Base-by-base conservation (phyloP, 345 rosid genomes). In the Gossypium sturtianum region DNA sequence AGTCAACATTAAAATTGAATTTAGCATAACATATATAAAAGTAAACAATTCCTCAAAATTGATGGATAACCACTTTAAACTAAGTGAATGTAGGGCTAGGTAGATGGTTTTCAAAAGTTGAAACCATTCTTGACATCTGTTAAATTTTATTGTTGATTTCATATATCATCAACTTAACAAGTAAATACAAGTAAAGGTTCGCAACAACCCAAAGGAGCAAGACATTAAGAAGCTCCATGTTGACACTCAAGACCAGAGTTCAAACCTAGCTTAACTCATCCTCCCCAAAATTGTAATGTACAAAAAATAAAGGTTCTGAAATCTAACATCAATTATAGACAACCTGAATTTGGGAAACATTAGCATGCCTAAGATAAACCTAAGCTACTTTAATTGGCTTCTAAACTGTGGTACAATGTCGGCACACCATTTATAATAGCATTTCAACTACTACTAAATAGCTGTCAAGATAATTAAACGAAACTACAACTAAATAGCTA, bases 51-150 rank as follows among this genome's bases (percentile, higher is more conserved):
- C 74, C 2, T 12, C 3, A 2, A 22, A 65, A 48, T 62, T 77
- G 44, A 80, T 47, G 38, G 56, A 79, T 78, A 72, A 70, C 79
- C 70, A 29, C 65, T 9, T 79, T 83, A 67, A 80, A 80, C 76
- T 72, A 25, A 51, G 69, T 27, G 16, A 70, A 70, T 53, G 4
- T 17, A 29, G 10, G 23, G 12, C 17, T 16, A 10, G 16, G 27
- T 17, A 17, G 76, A 76, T 63, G 64, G 75, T 78, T 75, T 77
- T 77, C 77, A 73, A 12, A 65, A 7, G 34, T 20, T 66, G 12
- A 66, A 44, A 41, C 0, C n/a, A 20, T 20, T 22, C 12, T 45
- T 45, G 44, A 12, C 5, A 12, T 17, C 41, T 9, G 22, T 64
- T 5, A 20, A 4, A 56, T 19, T 56, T 56, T 56, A 54, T n/a